Evolutionary conservation across 257 asterid species (phyloP), one percentile per base, ranked within the genome.

Genomic region (Anisodus acutangulus): DNA sequence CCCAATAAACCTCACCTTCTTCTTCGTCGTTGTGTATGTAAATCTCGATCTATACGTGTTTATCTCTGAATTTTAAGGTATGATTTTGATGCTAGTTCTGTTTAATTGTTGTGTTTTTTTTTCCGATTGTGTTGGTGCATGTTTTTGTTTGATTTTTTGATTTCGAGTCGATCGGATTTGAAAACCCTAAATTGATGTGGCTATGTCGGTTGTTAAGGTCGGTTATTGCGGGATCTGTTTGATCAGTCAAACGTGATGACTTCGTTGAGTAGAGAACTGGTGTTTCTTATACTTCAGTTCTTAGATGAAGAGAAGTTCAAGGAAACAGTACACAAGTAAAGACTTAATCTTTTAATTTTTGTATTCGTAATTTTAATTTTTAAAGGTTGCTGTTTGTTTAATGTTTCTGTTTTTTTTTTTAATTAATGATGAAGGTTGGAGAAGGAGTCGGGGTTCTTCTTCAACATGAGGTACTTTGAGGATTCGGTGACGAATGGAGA

Each of bases 361-460:
- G 35, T 19, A 0, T 64, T 83, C 17, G 74, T 79, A 8, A 22
- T 57, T 3, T 59, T 51, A 6, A 62, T 1, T 31, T 54, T 35
- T 81, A 26, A 15, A 13, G 53, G 7, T 3, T 39, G 15, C 13
- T 53, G 81, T 68, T 81, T 49, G 45, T 19, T 41, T 41, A 9
- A 10, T 62, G 62, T 19, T 76, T 47, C 15, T 37, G 17, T 3
- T 51, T 63, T 37, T 51, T 63, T 37, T 13, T 49, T 80, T 53
- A 81, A 79, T 80, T 37, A 80, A 83, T 80, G 66, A 60, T 87
- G 71, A 83, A 91, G 97, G 31, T 83, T 90, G 91, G 97, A 93
- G 93, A 90, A 88, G 86, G 97, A 93, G 58, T 93, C 94, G 0
- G 91, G 95, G 19, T 83, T 88, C 53, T 91, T 84, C 92, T 93